Percentiles rank a stretch among this genome's conserved stretches.
These are phyloP conservation scores for Imleria badia DNA, from an alignment of 768 basidiomycete genomes.

Conservation along the genomic window DNA sequence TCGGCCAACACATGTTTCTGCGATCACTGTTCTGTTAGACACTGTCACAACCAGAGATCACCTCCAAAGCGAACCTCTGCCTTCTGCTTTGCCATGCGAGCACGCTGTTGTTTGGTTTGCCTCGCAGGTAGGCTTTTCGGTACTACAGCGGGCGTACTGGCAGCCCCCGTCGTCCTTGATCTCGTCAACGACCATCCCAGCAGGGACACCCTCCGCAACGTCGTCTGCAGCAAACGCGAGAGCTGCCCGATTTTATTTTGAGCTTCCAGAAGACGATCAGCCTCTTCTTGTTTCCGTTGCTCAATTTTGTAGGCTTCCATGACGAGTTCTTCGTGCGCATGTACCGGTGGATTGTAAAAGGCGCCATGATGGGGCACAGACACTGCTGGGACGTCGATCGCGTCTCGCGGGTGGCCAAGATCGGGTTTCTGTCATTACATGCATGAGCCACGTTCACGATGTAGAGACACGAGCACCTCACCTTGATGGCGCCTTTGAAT, in stretches of 20 bases:
- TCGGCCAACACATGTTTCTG: constrained; percentile 68
- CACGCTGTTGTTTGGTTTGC: constrained; percentile 67
- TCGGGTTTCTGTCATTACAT: constrained; percentile 45
- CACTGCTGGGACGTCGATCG: constrained; percentile 66
- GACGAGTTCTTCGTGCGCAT: constrained; percentile 71
- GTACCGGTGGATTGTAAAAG: constrained; percentile 87
- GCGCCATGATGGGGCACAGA: constrained; percentile 74
- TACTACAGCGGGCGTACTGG: constrained; percentile 29
- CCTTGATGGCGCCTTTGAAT: constrained; percentile 54
- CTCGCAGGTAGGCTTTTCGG: constrained; percentile 42
- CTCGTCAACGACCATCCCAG: too few relatives aligned
- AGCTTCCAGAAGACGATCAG: constrained; percentile 49
- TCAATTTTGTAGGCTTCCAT: constrained; percentile 67
- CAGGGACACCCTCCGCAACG: constrained; percentile 27
- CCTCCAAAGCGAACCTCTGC: constrained; percentile 52
- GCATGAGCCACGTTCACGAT: neutral
- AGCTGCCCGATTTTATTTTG: constrained; percentile 59
- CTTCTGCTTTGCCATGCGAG: constrained; percentile 60
- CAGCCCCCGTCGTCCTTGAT: constrained; percentile 39
- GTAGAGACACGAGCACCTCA: constrained; percentile 19
- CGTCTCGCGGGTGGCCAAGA: constrained; percentile 43
- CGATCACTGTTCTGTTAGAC: neutral
- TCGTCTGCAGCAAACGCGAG: constrained; percentile 33
- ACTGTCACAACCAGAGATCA: neutral
- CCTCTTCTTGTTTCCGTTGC: constrained; percentile 52